Evolutionary conservation across 192 early-diverging fungal species (phyloP), one percentile per base, ranked within the genome.

Genomic region (Mortierella antarctica): DNA sequence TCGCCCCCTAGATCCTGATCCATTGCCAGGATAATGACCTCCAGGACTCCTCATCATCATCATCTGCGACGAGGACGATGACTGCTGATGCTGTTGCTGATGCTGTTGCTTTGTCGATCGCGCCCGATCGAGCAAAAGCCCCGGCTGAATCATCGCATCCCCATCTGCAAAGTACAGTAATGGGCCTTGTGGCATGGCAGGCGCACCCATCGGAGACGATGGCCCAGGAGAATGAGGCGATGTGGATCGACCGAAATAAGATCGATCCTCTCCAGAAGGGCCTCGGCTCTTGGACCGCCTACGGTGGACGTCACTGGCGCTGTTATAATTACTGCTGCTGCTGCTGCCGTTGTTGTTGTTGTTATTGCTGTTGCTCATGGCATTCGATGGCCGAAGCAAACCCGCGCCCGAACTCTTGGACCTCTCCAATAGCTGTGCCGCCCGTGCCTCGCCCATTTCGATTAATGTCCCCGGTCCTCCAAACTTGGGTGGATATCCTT

Each of bases 81-180:
- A 60, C 41, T 41, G 65, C n/a, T 53, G 52, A 4, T 53, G 45
- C 49, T 70, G 67, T 21, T 41, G 65, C n/a, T 53, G 52, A 4
- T 53, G 45, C 49, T 70, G 67, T 21, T n/a, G n/a, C n/a, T 79
- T 79, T 21, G 63, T 45, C 14, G 76, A 67, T 15, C 51, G 60
- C 14, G 70, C 64, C 53, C 77, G 53, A 39, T 71, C 62, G 21
- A 72, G 77, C n/a, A 80, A 45, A 41, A 80, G 13, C 4, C 77
- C 77, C 18, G 77, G 77, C 44, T 80, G 64, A 42, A 80, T 80
- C 77, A 72, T 71, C n/a, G 70, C 77, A 57, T 80, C 53, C 17
- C 59, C 50, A 51, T 72, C 59, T 11, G 53, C 70, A 52, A 80
- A 80, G 5, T 80, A 65, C 3, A 80, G 41, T 7, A 80, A 59